Percentiles rank a stretch among this genome's conserved stretches.
Conservation (phyloP, 352 stramenopile genomes). For the Pythium aquatile region DNA sequence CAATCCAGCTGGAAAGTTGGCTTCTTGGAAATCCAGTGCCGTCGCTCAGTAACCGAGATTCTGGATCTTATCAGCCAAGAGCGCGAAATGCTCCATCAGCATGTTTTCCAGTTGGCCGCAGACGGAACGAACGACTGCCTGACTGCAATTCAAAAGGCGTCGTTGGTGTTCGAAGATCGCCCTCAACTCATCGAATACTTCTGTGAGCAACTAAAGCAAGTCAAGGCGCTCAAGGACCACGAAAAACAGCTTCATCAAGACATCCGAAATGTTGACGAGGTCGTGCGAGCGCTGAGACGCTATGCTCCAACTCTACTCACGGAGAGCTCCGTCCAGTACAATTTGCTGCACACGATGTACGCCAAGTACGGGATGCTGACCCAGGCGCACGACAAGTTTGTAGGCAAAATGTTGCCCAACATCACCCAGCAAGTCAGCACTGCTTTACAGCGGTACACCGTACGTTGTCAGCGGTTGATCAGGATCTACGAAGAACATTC, state of each 20-base stretch:
- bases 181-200: constrained; percentile 73
- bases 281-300: constrained; percentile 43
- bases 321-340: constrained; percentile 38
- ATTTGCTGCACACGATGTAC: constrained; percentile 44
- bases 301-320: constrained; percentile 38
- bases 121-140: constrained; percentile 46
- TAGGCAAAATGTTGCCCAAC: constrained; percentile 55
- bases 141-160: constrained; percentile 42
- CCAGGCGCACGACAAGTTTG: constrained; percentile 63
- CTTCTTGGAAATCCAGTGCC: constrained; percentile 76
- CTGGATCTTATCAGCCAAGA: constrained; percentile 57
- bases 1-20: constrained; percentile 69
- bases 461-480: constrained; percentile 50
- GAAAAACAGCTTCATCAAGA: constrained; percentile 66
- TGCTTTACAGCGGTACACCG: constrained; percentile 50
- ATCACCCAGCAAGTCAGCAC: constrained; percentile 70
- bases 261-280: constrained; percentile 69
- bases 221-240: constrained; percentile 45
- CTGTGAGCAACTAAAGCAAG: constrained; percentile 65
- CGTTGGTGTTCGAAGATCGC: constrained; percentile 53
- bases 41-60: constrained; percentile 54
- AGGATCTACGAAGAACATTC: constrained; percentile 51
- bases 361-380: constrained; percentile 45
- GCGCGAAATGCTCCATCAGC: constrained; percentile 39
- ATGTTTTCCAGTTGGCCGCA: constrained; percentile 33